phyloP scores from a whole-genome alignment of 306 rosid species.

The Neltuma alba region DNA sequence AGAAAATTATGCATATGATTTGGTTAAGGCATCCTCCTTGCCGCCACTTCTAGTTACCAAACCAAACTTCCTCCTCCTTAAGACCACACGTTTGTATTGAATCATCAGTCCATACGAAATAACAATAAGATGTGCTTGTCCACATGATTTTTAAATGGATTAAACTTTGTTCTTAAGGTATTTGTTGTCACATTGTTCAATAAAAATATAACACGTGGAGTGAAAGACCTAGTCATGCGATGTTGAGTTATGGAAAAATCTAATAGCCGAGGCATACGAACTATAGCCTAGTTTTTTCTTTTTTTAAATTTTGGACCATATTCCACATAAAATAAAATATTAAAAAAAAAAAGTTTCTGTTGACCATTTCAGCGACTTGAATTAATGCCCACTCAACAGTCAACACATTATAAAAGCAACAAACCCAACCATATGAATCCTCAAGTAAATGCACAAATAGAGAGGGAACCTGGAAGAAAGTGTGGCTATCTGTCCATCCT shows the following conservation, averaged over 20 bases:
- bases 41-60: neutral
- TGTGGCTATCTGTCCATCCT: slow-evolving; percentile 64
- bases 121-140: neutral
- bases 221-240: neutral
- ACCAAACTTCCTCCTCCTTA: neutral
- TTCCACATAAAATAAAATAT: too few species aligned
- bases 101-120: neutral
- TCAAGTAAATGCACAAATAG: slow-evolving; percentile 6
- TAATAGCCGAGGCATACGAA: too few species aligned
- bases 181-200: neutral
- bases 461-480: slow-evolving; percentile 72
- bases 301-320: too few species aligned
- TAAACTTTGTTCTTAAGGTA: neutral
- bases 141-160: neutral
- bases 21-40: neutral
- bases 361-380: too few species aligned
- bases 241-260: neutral
- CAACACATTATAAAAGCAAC: neutral
- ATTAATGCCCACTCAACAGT: too few species aligned
- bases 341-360: too few species aligned
- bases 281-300: too few species aligned
- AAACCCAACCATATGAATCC: neutral
- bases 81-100: neutral
- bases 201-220: neutral
- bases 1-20: neutral